Conservation (phyloP, 345 rosid species). For the Noccaea caerulescens region DNA sequence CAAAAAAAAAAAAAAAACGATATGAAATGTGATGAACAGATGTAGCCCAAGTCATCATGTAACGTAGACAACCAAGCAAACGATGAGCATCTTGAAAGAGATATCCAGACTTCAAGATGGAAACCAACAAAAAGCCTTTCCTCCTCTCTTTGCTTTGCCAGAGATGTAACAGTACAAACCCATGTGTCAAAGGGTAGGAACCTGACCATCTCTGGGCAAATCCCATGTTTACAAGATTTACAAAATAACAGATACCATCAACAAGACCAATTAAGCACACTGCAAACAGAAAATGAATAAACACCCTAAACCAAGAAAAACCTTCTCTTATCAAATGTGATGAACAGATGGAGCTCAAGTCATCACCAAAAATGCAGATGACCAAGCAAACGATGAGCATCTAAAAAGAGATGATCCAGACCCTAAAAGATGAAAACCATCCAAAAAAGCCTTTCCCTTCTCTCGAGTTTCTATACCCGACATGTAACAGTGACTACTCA, state of each 20-base stretch:
- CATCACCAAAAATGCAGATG: slow-evolving; percentile 31
- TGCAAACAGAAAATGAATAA: too few relatives aligned
- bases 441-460: slow-evolving; percentile 1
- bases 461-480: slow-evolving; percentile 33
- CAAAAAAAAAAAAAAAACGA: not conserved
- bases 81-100: slow-evolving; percentile 45
- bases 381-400: slow-evolving; percentile 44
- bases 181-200: slow-evolving; percentile 36
- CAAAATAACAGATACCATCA: too few relatives aligned
- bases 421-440: slow-evolving; percentile 28
- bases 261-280: too few relatives aligned
- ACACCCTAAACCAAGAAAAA: too few relatives aligned
- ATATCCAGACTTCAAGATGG: slow-evolving; percentile 36
- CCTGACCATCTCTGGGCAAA: slow-evolving; percentile 51
- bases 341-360: slow-evolving; percentile 44
- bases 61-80: slow-evolving; percentile 38
- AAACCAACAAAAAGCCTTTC: slow-evolving; percentile 50
- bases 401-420: slow-evolving; percentile 34
- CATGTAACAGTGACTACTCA: slow-evolving; percentile 46
- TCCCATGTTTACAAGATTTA: not conserved
- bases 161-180: slow-evolving; percentile 55
- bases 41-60: slow-evolving; percentile 41
- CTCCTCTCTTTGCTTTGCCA: slow-evolving; percentile 46
- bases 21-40: slow-evolving; percentile 39
- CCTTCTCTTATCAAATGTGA: not conserved